Evolutionary conservation across 805 yeast genomes (phyloP).

Genomic region (Pichia nanzhaoensis): DNA sequence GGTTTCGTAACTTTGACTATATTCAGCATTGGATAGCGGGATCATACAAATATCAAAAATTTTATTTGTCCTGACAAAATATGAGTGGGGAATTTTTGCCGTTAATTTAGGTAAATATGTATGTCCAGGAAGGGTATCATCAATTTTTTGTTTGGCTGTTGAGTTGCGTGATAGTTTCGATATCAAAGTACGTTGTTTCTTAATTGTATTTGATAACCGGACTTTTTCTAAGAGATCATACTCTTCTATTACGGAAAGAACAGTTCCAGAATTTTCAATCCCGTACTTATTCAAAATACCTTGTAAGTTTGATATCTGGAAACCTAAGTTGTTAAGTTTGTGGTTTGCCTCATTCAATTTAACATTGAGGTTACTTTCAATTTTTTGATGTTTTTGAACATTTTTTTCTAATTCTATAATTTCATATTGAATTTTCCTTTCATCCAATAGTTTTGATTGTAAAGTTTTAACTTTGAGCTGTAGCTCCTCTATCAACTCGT

Average conservation of each 20-base stretch:
- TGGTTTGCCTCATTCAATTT: not conserved
- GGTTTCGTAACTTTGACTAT: not conserved
- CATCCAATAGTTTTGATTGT: constrained; percentile 28
- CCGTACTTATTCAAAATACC: constrained; percentile 6
- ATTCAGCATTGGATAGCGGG: not conserved
- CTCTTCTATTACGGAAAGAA: constrained; percentile 2
- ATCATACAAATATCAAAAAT: not conserved
- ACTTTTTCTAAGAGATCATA: constrained; percentile 6
- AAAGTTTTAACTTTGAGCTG: constrained; percentile 40
- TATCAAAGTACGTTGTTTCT: constrained; percentile 12
- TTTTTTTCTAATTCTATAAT: constrained; percentile 2
- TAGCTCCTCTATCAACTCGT: constrained; percentile 24
- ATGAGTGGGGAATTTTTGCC: not conserved
- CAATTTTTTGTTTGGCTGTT: too few species aligned
- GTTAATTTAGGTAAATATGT: not conserved
- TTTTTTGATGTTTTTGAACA: not conserved
- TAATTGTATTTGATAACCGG: constrained; percentile 9
- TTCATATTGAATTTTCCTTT: constrained; percentile 8
- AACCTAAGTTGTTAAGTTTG: not conserved
- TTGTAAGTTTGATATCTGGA: not conserved
- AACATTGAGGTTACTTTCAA: not conserved
- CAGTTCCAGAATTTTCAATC: not conserved
- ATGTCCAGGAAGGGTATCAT: not conserved
- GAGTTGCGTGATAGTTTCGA: not conserved
- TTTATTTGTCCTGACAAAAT: constrained; percentile 2